Base-by-base conservation (phyloP, 495 filamentous ascomycete species). In the Eremomyces bilateralis region DNA sequence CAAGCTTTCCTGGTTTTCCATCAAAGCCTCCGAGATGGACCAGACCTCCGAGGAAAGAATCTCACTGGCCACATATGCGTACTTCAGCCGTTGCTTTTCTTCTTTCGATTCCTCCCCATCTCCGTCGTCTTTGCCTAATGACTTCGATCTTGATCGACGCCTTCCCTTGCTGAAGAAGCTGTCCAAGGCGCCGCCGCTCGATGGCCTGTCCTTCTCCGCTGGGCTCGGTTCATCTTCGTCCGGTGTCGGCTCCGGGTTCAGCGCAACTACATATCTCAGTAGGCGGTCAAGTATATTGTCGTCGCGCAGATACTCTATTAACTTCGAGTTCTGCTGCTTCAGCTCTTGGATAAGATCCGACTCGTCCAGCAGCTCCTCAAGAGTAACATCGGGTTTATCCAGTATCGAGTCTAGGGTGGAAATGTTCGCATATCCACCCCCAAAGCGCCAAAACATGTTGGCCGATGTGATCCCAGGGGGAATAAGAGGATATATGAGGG, bases 381-480 rank as follows among this genome's bases (percentile, higher is more conserved):
- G 75, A 29, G 76, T 79, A 49, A 93, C 79, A 56, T 93, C 76
- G 42, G 79, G 72, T 57, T 91, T 91, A 42, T 95, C 88, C 46
- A 99, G 82, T 45, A 95, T 76, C 45, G 71, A 82, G 57, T 95
- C 90, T 54, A 97, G 76, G 45, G 82, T 77, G 47, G 85, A 93
- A 60, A 91, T 74, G 63, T 79, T 91, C 57, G 85, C 80, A 67
- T 95, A 95, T 53, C 83, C 83, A n/a, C n/a, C n/a, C 62, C 90
- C 84, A 61, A 94, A 94, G 56, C 83, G 73, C 84, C 84, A 94
- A 56, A 94, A 94, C 84, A 94, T 94, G 59, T 55, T 81, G 75
- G 20, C 4, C 24, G 18, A 38, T 22, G 16, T 30, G n/a, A n/a
- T n/a, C n/a, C n/a, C n/a, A n/a, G n/a, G n/a, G n/a, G n/a, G n/a